Conservation (phyloP, 176 grass and related monocot species). For the Oryza punctata region DNA sequence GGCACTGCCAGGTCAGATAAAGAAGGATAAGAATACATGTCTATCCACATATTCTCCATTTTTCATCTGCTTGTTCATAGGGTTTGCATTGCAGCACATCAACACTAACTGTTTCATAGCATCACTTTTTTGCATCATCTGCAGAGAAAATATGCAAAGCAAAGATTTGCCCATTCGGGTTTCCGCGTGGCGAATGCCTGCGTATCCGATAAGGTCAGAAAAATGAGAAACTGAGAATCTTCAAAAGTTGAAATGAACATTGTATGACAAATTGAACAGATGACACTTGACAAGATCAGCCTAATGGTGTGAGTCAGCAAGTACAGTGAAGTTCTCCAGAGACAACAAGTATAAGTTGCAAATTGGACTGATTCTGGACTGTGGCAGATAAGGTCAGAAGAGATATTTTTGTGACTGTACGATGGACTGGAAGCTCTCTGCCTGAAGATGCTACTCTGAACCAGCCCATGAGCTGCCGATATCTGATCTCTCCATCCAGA, state of each 20-base stretch:
- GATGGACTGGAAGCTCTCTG: conserved; percentile 14
- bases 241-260: neutral
- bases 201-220: conserved; percentile 32
- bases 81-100: conserved; percentile 34
- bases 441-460: conserved; percentile 45
- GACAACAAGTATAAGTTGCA: neutral
- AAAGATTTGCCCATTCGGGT: neutral
- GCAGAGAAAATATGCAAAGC: conserved; percentile 26
- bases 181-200: neutral
- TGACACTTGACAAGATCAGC: no score
- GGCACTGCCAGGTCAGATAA: conserved; percentile 24
- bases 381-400: conserved; percentile 33
- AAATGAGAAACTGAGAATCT: neutral
- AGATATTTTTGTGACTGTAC: neutral
- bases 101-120: conserved; percentile 11
- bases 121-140: conserved; percentile 25
- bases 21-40: conserved; percentile 46
- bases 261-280: neutral
- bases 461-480: conserved; percentile 7
- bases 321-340: conserved; percentile 5
- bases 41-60: conserved; percentile 43
- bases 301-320: neutral
- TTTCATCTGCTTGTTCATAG: conserved; percentile 7
- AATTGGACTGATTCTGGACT: neutral
- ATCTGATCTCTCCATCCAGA: conserved; percentile 5